Evolutionary conservation across 2,329 filamentous ascomycete species (phyloP), one percentile per base, ranked within the genome.

Genomic region (Fusarium lyarnte): DNA sequence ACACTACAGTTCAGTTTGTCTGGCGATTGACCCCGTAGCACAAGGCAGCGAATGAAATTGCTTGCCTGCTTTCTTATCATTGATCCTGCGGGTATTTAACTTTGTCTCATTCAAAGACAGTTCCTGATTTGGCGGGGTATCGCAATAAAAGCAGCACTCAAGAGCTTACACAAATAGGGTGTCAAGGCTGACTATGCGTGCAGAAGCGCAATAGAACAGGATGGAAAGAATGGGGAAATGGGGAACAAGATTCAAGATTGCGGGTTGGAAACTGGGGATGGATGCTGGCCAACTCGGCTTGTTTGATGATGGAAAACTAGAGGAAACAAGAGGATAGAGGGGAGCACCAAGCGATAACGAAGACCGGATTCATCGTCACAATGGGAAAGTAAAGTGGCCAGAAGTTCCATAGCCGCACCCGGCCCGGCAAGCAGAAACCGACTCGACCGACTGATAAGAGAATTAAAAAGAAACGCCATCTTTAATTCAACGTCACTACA

Each of bases 391-490:
- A 66, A 65, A 67, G 47, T 61, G 66, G 43, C 61, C 49, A 53
- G 49, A 39, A 53, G 49, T 53, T 53, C 33, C 65, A 70, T 65
- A 69, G 58, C 59, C 59, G 43, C 54, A 49, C 42, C 47, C 53
- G 57, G 63, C 41, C 57, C 65, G 67, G 68, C 68, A 55, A 60
- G 45, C 41, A 46, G 23, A 58, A 31, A 64, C 51, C 70, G 59
- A 60, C 59, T 64, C 63, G 66, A 76, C 74, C 66, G 73, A 76
- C 75, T 77, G 74, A 77, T 76, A 77, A 76, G 69, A 71, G 60
- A 68, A 49, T 42, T 29, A 51, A 35, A 66, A 67, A 60, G 63
- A 67, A 64, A 74, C 63, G 70, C 71, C 72, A 66, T 74, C 47
- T 60, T 60, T 66, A 59, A 55, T 69, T 72, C 54, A 73, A 67